Percentiles rank a stretch among this genome's conserved stretches.
These are phyloP conservation scores for Annulohypoxylon truncatum DNA, from an alignment of 2,329 filamentous ascomycete genomes.

Conservation along the genomic window DNA sequence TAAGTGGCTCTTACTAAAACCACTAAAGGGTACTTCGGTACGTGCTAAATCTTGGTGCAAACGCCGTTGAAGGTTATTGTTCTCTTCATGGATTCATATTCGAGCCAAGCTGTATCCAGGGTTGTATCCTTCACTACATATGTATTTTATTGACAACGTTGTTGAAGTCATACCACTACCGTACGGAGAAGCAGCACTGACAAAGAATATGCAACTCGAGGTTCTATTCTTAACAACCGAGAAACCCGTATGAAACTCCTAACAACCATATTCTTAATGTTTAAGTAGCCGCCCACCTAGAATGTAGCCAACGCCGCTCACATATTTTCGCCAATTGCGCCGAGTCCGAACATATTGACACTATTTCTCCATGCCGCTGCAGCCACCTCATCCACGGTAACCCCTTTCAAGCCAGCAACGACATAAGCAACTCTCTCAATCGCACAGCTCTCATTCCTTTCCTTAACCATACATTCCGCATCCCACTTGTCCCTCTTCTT, in stretches of 20 bases:
- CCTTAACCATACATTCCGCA: constrained; percentile 60
- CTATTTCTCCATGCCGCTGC: constrained; percentile 54
- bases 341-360: constrained; percentile 45
- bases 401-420: constrained; percentile 60
- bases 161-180: too few species aligned
- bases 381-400: constrained; percentile 56
- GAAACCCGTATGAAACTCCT: too few species aligned
- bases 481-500: constrained; percentile 64
- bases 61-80: too few species aligned
- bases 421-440: constrained; percentile 60
- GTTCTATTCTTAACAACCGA: too few species aligned
- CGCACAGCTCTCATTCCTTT: constrained; percentile 62
- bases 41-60: too few species aligned
- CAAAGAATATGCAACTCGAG: too few species aligned
- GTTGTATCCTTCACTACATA: too few species aligned
- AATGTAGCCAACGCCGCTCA: background rate
- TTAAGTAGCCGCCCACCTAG: background rate
- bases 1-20: background rate
- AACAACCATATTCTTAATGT: background rate
- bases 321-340: background rate
- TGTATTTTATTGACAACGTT: too few species aligned
- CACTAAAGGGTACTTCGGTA: background rate
- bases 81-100: too few species aligned
- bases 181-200: too few species aligned
- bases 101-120: too few species aligned